These are phyloP conservation scores for Boletus subcaerulescens DNA, from an alignment of 768 basidiomycete species.

Conservation along the genomic window DNA sequence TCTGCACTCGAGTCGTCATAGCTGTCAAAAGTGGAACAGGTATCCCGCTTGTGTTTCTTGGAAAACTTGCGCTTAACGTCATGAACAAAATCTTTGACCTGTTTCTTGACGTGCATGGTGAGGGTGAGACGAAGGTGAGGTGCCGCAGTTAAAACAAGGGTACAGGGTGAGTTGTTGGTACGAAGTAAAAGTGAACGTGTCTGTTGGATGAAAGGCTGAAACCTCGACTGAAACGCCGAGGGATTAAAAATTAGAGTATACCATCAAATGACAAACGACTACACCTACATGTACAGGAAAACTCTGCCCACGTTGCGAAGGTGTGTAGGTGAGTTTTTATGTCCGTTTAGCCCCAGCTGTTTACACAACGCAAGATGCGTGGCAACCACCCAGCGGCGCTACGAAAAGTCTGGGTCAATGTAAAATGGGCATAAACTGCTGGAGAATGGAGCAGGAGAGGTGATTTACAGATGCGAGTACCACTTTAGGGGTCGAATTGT, in stretches of 20 bases:
- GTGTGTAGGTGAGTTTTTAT: conserved; percentile 4
- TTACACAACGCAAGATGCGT: conserved; percentile 4
- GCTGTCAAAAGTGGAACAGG: conserved; percentile 11
- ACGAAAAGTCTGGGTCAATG: background rate
- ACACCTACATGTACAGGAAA: conserved; percentile 4
- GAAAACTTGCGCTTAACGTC: conserved; percentile 34
- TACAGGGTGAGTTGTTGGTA: background rate
- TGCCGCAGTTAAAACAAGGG: background rate
- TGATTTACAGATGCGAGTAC: background rate
- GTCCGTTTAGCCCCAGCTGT: background rate
- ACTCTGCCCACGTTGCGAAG: conserved; percentile 5
- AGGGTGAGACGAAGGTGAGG: background rate
- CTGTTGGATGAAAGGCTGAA: background rate
- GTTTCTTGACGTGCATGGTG: conserved; percentile 31
- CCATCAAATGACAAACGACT: background rate
- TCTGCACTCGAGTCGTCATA: conserved; percentile 15
- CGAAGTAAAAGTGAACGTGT: conserved; percentile 3
- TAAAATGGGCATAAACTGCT: background rate
- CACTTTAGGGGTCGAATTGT: background rate
- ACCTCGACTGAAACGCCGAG: background rate
- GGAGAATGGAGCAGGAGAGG: background rate
- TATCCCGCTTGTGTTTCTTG: conserved; percentile 19
- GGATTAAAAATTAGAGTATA: no score
- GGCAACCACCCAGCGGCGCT: background rate
- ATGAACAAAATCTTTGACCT: conserved; percentile 29